phyloP scores from a whole-genome alignment of 805 yeast species.

The Phaffomyces thermotolerans region DNA sequence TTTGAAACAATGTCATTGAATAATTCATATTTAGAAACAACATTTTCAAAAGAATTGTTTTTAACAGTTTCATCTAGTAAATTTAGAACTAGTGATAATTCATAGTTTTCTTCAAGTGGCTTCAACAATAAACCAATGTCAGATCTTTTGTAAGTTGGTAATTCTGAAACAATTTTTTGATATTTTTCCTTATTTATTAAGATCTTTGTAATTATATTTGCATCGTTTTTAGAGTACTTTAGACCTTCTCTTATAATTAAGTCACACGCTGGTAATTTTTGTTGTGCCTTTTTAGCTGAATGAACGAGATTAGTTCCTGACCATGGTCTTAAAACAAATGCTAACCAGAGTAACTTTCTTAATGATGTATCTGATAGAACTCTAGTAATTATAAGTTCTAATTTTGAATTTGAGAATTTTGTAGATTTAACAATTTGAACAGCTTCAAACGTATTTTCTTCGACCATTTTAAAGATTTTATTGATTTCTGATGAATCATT shows the following conservation, averaged over 20 bases:
- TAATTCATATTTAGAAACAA: conserved; percentile 10
- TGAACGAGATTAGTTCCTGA: conserved; percentile 28
- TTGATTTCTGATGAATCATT: conserved; percentile 10
- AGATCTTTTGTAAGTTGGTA: conserved; percentile 38
- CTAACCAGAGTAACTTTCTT: conserved; percentile 30
- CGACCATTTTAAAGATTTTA: conserved; percentile 6
- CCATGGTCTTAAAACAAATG: conserved; percentile 46
- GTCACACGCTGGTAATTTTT: conserved; percentile 34
- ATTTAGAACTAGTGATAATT: conserved; percentile 30
- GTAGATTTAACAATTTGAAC: conserved; percentile 5
- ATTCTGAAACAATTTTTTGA: conserved; percentile 20
- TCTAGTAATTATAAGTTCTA: neutral
- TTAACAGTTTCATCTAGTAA: conserved; percentile 12
- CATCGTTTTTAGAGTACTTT: conserved; percentile 51
- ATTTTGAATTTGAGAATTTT: neutral
- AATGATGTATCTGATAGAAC: conserved; percentile 2
- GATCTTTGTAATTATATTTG: conserved; percentile 42
- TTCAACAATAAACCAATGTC: conserved; percentile 55
- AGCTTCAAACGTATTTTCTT: conserved; percentile 23
- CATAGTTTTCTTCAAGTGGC: conserved; percentile 46
- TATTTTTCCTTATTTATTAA: conserved; percentile 28
- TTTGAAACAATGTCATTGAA: conserved; percentile 12
- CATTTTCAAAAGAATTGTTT: neutral
- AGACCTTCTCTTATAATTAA: conserved; percentile 61
- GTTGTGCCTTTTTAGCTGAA: conserved; percentile 32